These are phyloP conservation scores for Chenopodium quinoa DNA, from an alignment of 148 eudicot genomes.

Conservation along the genomic window DNA sequence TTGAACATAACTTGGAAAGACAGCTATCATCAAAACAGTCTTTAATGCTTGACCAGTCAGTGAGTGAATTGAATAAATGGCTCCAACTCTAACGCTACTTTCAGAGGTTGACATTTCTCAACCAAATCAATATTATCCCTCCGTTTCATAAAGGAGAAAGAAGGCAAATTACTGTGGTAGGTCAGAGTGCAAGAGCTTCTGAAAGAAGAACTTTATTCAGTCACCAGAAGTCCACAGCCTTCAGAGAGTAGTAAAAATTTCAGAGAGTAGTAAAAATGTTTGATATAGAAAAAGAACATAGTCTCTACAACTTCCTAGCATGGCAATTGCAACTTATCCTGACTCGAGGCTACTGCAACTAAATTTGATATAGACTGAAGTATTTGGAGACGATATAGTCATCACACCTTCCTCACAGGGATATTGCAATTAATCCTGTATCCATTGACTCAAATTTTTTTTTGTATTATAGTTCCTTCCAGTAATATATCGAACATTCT, in stretches of 20 bases:
- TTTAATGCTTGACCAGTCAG: background rate
- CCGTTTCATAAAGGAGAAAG: background rate
- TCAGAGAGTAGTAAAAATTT: background rate
- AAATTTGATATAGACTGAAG: background rate
- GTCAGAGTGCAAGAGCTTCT: background rate
- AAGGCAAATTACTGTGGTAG: background rate
- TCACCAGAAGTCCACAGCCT: background rate
- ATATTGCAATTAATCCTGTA: background rate
- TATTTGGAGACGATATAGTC: background rate
- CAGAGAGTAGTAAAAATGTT: background rate
- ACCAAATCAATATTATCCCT: constrained; percentile 1
- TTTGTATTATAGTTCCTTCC: background rate
- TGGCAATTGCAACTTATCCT: background rate
- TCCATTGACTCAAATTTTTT: background rate
- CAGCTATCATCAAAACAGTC: background rate
- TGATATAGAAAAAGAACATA: background rate
- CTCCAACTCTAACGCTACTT: background rate
- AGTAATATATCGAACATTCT: too few species aligned
- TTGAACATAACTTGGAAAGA: background rate
- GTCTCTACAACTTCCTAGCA: background rate
- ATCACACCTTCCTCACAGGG: background rate
- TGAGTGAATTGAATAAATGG: background rate
- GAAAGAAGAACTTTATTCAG: background rate
- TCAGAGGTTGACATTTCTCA: background rate
- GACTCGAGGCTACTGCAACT: background rate